These are phyloP conservation scores for Primulina eburnea DNA, from an alignment of 257 asterid species.

Conservation along the genomic window DNA sequence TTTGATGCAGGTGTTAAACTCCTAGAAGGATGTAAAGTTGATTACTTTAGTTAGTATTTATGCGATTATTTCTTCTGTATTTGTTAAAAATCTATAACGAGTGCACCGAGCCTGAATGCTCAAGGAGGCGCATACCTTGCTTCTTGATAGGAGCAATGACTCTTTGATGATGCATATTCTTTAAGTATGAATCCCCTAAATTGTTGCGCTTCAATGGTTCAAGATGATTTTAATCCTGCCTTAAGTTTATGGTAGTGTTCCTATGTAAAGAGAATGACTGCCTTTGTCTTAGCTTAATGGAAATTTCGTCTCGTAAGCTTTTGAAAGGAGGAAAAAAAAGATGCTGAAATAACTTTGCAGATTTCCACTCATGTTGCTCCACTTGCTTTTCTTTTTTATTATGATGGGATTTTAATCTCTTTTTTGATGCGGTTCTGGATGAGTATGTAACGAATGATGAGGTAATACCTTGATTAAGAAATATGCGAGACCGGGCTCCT, in stretches of 20 bases:
- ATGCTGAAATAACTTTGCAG: background rate
- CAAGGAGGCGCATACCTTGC: background rate
- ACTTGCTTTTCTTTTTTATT: background rate
- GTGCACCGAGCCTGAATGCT: background rate
- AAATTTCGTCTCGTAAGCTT: background rate
- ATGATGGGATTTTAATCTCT: conserved; percentile 24
- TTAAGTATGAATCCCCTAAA: background rate
- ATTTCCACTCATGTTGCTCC: background rate
- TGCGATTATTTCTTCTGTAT: background rate
- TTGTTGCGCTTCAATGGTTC: background rate
- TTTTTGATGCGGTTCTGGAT: conserved; percentile 95
- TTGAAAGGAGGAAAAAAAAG: background rate
- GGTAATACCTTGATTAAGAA: conserved; percentile 45
- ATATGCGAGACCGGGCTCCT: too few relatives aligned
- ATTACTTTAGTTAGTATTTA: too few relatives aligned
- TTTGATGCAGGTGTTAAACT: background rate
- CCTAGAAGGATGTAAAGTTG: background rate
- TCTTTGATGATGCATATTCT: background rate
- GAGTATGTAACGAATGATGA: conserved; percentile 90
- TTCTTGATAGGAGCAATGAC: background rate
- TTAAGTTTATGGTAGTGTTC: background rate
- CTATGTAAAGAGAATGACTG: background rate
- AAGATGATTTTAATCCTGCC: too few relatives aligned
- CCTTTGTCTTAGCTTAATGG: background rate
- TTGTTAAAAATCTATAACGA: background rate